These are phyloP conservation scores for Saccharomyces pastorianus DNA, from an alignment of 1,139 yeast species.

Conservation along the genomic window DNA sequence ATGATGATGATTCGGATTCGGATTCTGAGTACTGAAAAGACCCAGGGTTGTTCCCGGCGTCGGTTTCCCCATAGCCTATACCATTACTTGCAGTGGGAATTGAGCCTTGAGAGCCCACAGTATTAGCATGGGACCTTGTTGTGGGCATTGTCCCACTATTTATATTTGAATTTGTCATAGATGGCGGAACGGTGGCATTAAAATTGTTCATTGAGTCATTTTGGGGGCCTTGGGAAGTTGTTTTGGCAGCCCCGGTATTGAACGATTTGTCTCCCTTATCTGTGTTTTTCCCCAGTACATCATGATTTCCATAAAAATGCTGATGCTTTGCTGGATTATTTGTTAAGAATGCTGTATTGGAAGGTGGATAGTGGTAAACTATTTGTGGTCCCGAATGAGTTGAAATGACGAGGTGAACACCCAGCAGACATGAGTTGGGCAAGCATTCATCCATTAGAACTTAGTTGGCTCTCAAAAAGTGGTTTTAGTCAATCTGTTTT, in stretches of 20 bases:
- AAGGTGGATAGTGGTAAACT: conserved; percentile 74
- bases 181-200: not conserved
- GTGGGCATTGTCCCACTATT: not conserved
- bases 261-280: not conserved
- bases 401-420: conserved; percentile 69
- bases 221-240: not conserved
- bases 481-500: too few species aligned
- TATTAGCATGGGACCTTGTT: not conserved
- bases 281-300: not conserved
- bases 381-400: conserved; percentile 89
- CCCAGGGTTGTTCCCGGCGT: conserved; percentile 1
- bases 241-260: not conserved
- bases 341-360: conserved; percentile 4
- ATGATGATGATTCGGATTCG: conserved; percentile 14
- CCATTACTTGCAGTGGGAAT: not conserved
- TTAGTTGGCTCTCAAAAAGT: too few species aligned
- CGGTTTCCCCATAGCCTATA: not conserved
- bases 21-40: conserved; percentile 1
- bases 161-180: not conserved
- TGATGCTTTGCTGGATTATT: not conserved
- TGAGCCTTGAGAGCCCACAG: not conserved
- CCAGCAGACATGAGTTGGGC: conserved; percentile 73
- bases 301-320: not conserved
- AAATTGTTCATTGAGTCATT: not conserved
- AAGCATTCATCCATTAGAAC: conserved; percentile 30